These are phyloP conservation scores for Ogataea salicorniae DNA, from an alignment of 805 yeast species.

Conservation along the genomic window DNA sequence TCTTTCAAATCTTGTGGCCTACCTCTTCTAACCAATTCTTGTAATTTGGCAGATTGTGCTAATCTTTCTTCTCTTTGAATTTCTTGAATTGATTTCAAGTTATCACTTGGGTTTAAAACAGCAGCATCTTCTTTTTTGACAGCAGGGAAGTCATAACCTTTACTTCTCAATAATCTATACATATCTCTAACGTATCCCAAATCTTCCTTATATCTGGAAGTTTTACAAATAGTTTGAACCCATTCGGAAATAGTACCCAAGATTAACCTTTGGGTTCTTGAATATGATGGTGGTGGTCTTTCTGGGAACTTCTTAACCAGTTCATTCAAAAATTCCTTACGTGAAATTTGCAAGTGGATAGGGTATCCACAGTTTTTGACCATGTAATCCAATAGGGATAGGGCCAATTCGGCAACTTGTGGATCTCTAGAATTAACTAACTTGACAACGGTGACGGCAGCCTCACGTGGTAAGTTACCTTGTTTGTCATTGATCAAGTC, in stretches of 20 bases:
- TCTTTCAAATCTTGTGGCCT: slow-evolving; percentile 92
- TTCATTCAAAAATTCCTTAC: slow-evolving; percentile 92
- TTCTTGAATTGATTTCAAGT: slow-evolving; percentile 82
- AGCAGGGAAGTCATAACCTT: slow-evolving; percentile 93
- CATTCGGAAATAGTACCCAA: slow-evolving; percentile 93
- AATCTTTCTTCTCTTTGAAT: slow-evolving; percentile 87
- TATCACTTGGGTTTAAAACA: slow-evolving; percentile 85
- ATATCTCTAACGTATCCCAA: slow-evolving; percentile 89
- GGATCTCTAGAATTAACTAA: slow-evolving; percentile 78
- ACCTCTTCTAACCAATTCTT: slow-evolving; percentile 92
- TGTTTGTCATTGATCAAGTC: slow-evolving; percentile 91
- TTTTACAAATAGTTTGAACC: slow-evolving; percentile 91
- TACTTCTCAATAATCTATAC: slow-evolving; percentile 84
- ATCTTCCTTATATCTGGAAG: slow-evolving; percentile 86
- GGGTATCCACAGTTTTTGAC: slow-evolving; percentile 99
- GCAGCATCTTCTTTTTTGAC: slow-evolving; percentile 87
- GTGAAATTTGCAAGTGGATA: slow-evolving; percentile 86
- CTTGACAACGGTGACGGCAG: slow-evolving; percentile 80
- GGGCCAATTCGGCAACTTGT: slow-evolving; percentile 77
- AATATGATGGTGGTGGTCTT: slow-evolving; percentile 81
- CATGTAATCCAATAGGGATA: slow-evolving; percentile 68
- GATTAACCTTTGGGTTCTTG: slow-evolving; percentile 77
- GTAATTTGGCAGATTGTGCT: slow-evolving; percentile 92
- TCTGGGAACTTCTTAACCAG: slow-evolving; percentile 92
- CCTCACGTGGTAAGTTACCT: slow-evolving; percentile 87